Percentiles rank a stretch among this genome's conserved stretches.
phyloP scores from a whole-genome alignment of 2,329 filamentous ascomycete species.

The Hymenoscyphus fraxineus region DNA sequence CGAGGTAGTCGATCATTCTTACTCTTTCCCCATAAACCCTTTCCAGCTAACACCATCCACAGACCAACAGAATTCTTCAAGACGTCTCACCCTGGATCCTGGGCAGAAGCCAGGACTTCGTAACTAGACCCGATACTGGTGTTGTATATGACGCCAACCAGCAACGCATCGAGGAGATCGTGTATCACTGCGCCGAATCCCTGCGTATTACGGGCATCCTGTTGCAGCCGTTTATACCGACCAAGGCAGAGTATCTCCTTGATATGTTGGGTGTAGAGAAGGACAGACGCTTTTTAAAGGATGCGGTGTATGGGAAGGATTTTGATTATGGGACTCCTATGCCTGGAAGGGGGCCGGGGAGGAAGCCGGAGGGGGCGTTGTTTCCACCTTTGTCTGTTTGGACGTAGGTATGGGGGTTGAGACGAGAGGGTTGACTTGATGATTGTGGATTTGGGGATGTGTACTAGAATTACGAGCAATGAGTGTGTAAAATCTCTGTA shows the following conservation, averaged over 20 bases:
- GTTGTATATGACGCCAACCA: slow-evolving; percentile 32
- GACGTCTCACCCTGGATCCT: slow-evolving; percentile 65
- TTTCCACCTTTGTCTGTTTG: slow-evolving; percentile 49
- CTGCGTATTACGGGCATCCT: slow-evolving; percentile 78
- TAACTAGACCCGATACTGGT: background rate
- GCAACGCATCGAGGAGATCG: slow-evolving; percentile 49
- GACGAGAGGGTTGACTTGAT: slow-evolving; percentile 35
- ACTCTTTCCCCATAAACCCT: background rate
- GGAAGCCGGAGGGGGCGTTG: slow-evolving; percentile 40
- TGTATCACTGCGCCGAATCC: slow-evolving; percentile 72
- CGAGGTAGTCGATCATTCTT: slow-evolving; percentile 43
- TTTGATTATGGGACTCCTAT: slow-evolving; percentile 58
- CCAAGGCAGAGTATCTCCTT: slow-evolving; percentile 67
- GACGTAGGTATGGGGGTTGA: too few species aligned
- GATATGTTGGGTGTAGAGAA: slow-evolving; percentile 71
- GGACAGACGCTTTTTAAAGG: slow-evolving; percentile 58
- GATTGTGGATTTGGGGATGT: background rate
- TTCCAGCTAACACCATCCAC: slow-evolving; percentile 11
- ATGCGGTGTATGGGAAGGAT: slow-evolving; percentile 63
- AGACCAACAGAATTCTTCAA: slow-evolving; percentile 67
- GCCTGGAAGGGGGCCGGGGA: slow-evolving; percentile 29
- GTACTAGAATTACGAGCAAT: background rate
- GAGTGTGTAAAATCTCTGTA: background rate
- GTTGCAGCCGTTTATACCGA: slow-evolving; percentile 86
- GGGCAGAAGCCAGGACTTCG: slow-evolving; percentile 33